Evolutionary conservation across 305 asterid genomes (phyloP).

Genomic region (Fraxinus ornus): DNA sequence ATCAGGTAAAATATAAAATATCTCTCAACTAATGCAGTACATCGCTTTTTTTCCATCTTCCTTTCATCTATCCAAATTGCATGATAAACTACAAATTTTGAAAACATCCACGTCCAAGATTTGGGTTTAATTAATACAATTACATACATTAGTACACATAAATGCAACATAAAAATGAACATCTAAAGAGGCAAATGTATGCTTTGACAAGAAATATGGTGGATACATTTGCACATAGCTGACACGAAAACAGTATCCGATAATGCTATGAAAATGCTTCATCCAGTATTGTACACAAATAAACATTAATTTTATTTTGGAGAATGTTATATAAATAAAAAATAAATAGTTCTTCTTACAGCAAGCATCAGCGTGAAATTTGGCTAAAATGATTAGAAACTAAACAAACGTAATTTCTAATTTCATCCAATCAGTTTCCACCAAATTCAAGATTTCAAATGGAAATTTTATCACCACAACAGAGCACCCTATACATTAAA

Average conservation of each 20-base stretch:
- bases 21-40: background rate
- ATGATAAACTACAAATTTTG: background rate
- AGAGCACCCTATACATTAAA: background rate
- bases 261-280: background rate
- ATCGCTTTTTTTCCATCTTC: background rate
- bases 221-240: background rate
- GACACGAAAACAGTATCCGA: background rate
- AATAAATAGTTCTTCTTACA: background rate
- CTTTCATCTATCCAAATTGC: background rate
- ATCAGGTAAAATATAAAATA: background rate
- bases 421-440: background rate
- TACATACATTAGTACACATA: background rate
- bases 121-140: background rate
- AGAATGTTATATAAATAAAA: background rate
- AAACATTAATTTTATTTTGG: background rate
- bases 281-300: background rate
- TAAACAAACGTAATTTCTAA: background rate
- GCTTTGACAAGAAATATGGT: background rate
- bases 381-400: background rate
- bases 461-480: background rate
- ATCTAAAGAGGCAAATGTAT: background rate
- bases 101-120: background rate
- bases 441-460: background rate
- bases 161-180: background rate
- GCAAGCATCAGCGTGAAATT: background rate